Conservation (phyloP, 2,329 filamentous ascomycete genomes). For the Rutstroemia sp. region DNA sequence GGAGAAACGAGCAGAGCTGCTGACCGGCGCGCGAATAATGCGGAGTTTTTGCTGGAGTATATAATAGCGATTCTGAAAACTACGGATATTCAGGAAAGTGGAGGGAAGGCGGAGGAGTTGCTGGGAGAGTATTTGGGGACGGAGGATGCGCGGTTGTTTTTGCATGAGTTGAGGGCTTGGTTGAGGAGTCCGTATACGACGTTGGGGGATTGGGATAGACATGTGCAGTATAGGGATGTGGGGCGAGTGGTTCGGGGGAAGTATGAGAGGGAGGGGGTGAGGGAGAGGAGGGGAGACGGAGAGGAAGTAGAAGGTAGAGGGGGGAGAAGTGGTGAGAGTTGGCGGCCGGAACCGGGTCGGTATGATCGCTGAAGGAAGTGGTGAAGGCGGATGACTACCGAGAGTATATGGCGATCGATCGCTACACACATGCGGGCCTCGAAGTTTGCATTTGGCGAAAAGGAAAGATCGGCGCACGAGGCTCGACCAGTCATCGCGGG, state of each 20-base stretch:
- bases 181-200: slow-evolving; percentile 70
- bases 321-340: too few relatives aligned
- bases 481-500: too few relatives aligned
- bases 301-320: not conserved
- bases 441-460: too few relatives aligned
- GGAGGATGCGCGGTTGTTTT: slow-evolving; percentile 64
- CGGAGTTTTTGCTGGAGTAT: slow-evolving; percentile 82
- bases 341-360: too few relatives aligned
- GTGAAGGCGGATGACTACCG: too few relatives aligned
- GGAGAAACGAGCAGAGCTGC: slow-evolving; percentile 1
- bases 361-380: too few relatives aligned
- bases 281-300: not conserved
- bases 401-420: too few relatives aligned
- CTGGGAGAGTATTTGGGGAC: slow-evolving; percentile 71
- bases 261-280: slow-evolving; percentile 48
- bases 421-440: too few relatives aligned
- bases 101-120: slow-evolving; percentile 72
- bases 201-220: slow-evolving; percentile 67
- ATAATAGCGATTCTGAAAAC: slow-evolving; percentile 76
- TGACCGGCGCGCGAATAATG: slow-evolving; percentile 53
- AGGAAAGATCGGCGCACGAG: too few relatives aligned
- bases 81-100: slow-evolving; percentile 71
- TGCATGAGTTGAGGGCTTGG: slow-evolving; percentile 81
- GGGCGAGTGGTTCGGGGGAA: not conserved
- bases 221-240: slow-evolving; percentile 26